These are phyloP conservation scores for Aphanomyces invadans DNA, from an alignment of 352 stramenopile species.

Conservation along the genomic window DNA sequence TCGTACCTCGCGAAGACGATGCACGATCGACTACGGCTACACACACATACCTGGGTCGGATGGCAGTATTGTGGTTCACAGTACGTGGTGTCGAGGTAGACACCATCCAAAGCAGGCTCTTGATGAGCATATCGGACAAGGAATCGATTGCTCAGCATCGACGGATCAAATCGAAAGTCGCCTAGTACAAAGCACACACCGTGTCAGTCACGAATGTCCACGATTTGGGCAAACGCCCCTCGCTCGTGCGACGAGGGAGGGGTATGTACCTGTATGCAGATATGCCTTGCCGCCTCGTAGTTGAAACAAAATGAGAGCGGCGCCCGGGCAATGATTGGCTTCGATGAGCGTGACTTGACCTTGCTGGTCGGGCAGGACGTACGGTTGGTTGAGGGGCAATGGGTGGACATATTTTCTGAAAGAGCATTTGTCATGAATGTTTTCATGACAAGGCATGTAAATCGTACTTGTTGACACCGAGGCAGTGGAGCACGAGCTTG, in stretches of 20 bases:
- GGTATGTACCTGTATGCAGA: conserved; percentile 91
- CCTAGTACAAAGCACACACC: conserved; percentile 32
- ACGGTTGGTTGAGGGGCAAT: conserved; percentile 83
- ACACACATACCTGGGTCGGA: conserved; percentile 87
- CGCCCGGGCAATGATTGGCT: conserved; percentile 95
- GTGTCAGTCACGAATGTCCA: too few species aligned
- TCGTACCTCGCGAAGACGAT: too few species aligned
- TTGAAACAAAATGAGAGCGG: conserved; percentile 93
- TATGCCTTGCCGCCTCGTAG: conserved; percentile 70
- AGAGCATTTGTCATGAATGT: too few species aligned
- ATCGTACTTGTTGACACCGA: conserved; percentile 58
- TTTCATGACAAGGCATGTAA: neutral
- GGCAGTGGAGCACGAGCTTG: conserved; percentile 85
- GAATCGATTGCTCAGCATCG: conserved; percentile 55
- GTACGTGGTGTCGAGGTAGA: conserved; percentile 98
- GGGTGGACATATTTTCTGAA: conserved; percentile 87
- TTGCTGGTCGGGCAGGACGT: conserved; percentile 51
- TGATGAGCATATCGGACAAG: conserved; percentile 42
- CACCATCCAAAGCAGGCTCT: conserved; percentile 41
- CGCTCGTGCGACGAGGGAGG: too few species aligned
- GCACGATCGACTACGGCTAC: too few species aligned
- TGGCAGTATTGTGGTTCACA: conserved; percentile 92
- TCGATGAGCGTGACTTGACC: conserved; percentile 93
- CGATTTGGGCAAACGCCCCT: too few species aligned
- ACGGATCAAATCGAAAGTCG: conserved; percentile 72